Evolutionary conservation across 805 yeast species (phyloP), one percentile per base, ranked within the genome.

Genomic region (Kurtzmaniella fragi): DNA sequence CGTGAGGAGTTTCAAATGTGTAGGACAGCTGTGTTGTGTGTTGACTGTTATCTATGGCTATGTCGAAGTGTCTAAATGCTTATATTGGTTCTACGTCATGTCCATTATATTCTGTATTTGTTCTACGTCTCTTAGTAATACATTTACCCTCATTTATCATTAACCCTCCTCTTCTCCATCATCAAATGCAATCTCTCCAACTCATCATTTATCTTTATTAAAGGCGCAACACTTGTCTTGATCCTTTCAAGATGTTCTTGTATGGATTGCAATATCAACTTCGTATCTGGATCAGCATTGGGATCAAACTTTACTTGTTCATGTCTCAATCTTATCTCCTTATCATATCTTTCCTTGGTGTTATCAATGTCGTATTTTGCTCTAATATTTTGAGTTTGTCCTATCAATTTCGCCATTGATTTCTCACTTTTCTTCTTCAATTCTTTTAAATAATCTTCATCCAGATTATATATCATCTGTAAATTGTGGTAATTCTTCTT

Each of bases 371-470:
- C 30, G 15, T 40, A 17, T 8, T 27, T 29, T 32, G 15, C 32
- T 32, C 44, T 12, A 17, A 40, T 50, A 7, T 26, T 39, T 23
- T 33, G 23, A 10, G 46, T 42, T 16, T 51, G 53, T 3, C 34
- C 16, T 10, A 34, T 30, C 49, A 55, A 40, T 32, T 46, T 52
- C n/a, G 17, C 12, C 20, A 43, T 37, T 17, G 53, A 44, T 7
- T 31, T 38, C 3, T 33, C 37, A 2, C 52, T 48, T 3, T 57
- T 52, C 35, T 52, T 51, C 38, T 49, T 52, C 42, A 64, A 59
- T 31, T 64, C 64, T 11, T 44, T 43, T 35, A 64, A 53, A 40
- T 68, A 65, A 34, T 47, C 48, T 23, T 44, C 42, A 45, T 68
- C 74, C 56, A 54, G 61, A 34, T 57, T 48, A 45, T 53, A 56